These are phyloP conservation scores for Rhizodiscina lignyota DNA, from an alignment of 495 filamentous ascomycete genomes.

Conservation along the genomic window DNA sequence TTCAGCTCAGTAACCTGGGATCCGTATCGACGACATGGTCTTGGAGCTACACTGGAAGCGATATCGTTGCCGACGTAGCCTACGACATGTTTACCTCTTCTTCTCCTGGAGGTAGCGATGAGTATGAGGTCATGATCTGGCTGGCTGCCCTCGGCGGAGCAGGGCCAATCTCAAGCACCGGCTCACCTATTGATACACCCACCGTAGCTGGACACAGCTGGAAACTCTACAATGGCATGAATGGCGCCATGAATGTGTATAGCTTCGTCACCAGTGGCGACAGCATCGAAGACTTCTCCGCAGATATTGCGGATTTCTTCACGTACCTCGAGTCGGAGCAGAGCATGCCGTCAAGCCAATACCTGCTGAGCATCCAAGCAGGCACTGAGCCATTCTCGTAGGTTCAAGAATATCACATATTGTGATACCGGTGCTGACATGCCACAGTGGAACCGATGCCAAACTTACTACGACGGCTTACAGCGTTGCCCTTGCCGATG, in stretches of 20 bases:
- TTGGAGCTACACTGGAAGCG: constrained; percentile 29
- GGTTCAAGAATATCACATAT: too few relatives aligned
- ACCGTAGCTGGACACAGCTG: constrained; percentile 33
- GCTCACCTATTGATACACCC: constrained; percentile 33
- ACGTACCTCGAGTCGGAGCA: not conserved
- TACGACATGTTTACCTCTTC: constrained; percentile 48
- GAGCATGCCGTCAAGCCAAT: not conserved
- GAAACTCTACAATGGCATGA: constrained; percentile 38
- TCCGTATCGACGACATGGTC: not conserved
- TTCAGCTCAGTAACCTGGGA: not conserved
- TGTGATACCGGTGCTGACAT: too few relatives aligned
- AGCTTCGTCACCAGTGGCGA: constrained; percentile 34
- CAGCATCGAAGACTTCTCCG: not conserved
- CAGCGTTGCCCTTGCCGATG: constrained; percentile 1
- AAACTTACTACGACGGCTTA: not conserved
- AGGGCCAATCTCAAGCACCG: constrained; percentile 43
- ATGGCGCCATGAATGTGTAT: constrained; percentile 40
- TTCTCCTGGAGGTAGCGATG: constrained; percentile 24
- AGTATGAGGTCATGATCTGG: constrained; percentile 64
- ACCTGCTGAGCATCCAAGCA: not conserved
- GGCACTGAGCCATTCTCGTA: not conserved
- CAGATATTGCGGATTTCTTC: not conserved
- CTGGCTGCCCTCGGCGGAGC: constrained; percentile 43
- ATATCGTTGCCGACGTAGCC: constrained; percentile 42
- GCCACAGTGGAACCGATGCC: not conserved